phyloP scores from a whole-genome alignment of 805 yeast genomes.

The Saccharomycopsis fermentans region DNA sequence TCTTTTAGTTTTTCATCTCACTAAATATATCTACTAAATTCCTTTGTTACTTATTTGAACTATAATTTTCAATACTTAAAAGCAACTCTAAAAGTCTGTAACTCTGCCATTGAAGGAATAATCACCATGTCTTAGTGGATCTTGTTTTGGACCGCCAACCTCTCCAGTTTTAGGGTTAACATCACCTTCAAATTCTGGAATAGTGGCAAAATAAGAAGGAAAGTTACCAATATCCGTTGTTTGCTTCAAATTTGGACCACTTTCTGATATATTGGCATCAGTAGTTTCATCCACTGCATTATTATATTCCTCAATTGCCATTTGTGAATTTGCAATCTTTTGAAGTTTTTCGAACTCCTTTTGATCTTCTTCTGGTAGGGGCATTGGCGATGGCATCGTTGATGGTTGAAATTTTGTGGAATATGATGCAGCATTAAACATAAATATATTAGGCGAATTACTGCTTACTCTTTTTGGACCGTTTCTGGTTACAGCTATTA shows the following conservation, averaged over 20 bases:
- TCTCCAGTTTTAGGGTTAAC: slow-evolving; percentile 92
- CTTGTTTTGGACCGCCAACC: slow-evolving; percentile 95
- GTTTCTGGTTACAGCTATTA: background rate
- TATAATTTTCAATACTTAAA: background rate
- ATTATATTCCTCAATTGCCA: slow-evolving; percentile 68
- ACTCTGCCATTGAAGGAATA: slow-evolving; percentile 95
- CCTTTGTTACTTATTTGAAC: background rate
- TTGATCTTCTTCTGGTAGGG: slow-evolving; percentile 69
- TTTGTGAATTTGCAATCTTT: slow-evolving; percentile 67
- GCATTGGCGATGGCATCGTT: slow-evolving; percentile 44
- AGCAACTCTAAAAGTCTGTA: slow-evolving; percentile 63
- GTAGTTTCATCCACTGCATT: slow-evolving; percentile 26
- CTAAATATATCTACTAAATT: background rate
- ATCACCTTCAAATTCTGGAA: slow-evolving; percentile 94
- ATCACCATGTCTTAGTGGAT: slow-evolving; percentile 84
- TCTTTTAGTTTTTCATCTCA: background rate
- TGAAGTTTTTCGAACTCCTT: slow-evolving; percentile 87
- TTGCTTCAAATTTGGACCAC: slow-evolving; percentile 20
- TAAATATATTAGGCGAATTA: background rate
- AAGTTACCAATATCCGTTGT: slow-evolving; percentile 51
- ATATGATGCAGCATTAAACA: background rate
- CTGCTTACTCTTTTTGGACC: background rate
- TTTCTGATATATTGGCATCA: slow-evolving; percentile 1
- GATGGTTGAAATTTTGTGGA: slow-evolving; percentile 6
- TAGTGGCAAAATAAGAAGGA: slow-evolving; percentile 55